Percentiles rank a stretch among this genome's conserved stretches.
phyloP scores from a whole-genome alignment of 495 filamentous ascomycete species.

The Daldinia childiae region DNA sequence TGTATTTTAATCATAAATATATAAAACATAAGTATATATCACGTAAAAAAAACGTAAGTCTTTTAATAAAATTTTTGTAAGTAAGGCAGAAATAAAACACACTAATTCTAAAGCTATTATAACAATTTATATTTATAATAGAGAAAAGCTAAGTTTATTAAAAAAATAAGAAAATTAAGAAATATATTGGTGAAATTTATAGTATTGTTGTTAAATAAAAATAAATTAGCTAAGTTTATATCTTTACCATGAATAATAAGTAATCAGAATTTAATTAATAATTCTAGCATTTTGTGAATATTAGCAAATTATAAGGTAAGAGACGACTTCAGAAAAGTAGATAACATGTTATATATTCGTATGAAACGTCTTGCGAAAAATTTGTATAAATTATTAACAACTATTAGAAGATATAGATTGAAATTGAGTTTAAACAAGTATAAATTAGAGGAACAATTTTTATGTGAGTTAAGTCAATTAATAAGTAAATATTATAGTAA shows the following conservation, averaged over 20 bases:
- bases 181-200: too few relatives aligned
- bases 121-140: conserved; percentile 18
- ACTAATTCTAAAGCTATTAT: conserved; percentile 16
- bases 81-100: conserved; percentile 12
- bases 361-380: conserved; percentile 11
- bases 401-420: conserved; percentile 13
- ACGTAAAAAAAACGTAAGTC: conserved; percentile 20
- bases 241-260: conserved; percentile 15
- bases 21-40: conserved; percentile 19
- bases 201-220: conserved; percentile 12
- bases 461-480: too few relatives aligned
- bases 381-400: conserved; percentile 8
- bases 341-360: conserved; percentile 21
- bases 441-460: conserved; percentile 19
- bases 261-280: conserved; percentile 14
- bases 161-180: conserved; percentile 6
- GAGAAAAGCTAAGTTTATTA: conserved; percentile 16
- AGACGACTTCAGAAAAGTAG: conserved; percentile 14
- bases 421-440: conserved; percentile 14
- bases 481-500: too few relatives aligned
- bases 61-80: conserved; percentile 16
- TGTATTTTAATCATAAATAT: conserved; percentile 20
- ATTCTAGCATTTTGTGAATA: conserved; percentile 12
- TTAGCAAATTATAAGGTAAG: conserved; percentile 17
- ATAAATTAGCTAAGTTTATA: conserved; percentile 13